Evolutionary conservation across 2,329 filamentous ascomycete species (phyloP), one percentile per base, ranked within the genome.

Genomic region (Ceratocystis cacaofunesta): DNA sequence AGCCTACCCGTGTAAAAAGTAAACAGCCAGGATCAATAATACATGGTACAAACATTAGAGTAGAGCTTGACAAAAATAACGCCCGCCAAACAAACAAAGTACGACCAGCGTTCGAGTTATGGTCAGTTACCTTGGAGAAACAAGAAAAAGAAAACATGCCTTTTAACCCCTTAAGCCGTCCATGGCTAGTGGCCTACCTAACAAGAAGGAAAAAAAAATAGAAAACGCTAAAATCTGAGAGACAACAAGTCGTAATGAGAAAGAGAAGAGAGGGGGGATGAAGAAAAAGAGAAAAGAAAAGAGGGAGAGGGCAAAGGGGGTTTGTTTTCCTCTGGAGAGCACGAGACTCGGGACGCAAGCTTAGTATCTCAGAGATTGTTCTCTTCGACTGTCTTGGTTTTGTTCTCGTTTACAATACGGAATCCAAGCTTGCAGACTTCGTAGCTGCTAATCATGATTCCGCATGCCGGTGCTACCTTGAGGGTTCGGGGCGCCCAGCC

Each of bases 371-470:
- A 62, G 22, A 62, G 22, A 28, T n/a, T 44, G 7, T 10, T 30
- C 10, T 44, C 22, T n/a, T 62, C 61, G 12, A 19, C 41, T 17
- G 61, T 50, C 43, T 63, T 62, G 1, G 32, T 58, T 36, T 66
- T 72, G 44, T 73, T 76, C 71, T 83, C 79, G 68, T 97, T 96
- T 62, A 90, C 84, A 10, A 83, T 81, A 64, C 85, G 81, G 43
- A 95, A 95, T 73, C 88, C 86, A 74, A 89, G 87, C 80, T 99
- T 99, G 62, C 94, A 92, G 46, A 97, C 83, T 75, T 99, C 94
- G 74, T 97, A 99, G 73, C 88, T 96, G 73, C 90, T 95, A 73
- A 99, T 97, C 94, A 99, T 99, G 73, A 99, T 97, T 32, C 94
- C 94, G 75, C 94, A 99, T 0, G 92, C 90, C 0, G 94, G 94